Conservation (phyloP, 345 rosid genomes). For the Euphorbia peplus region DNA sequence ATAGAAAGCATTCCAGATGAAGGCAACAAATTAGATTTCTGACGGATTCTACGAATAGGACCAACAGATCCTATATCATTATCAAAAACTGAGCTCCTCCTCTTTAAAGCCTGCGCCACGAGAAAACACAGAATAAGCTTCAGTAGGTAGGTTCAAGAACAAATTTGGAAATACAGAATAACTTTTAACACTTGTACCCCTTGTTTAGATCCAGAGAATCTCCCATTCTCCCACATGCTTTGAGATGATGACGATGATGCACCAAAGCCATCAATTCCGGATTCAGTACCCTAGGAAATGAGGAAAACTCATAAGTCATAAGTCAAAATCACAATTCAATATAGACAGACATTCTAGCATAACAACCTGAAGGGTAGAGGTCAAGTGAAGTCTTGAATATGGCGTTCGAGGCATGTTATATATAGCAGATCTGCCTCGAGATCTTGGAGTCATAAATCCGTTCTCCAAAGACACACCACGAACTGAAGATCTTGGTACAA, state of each 20-base stretch:
- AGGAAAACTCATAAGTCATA: slow-evolving; percentile 2
- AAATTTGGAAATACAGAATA: background rate
- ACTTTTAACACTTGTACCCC: slow-evolving; percentile 36
- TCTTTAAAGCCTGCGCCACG: slow-evolving; percentile 56
- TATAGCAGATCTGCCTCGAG: slow-evolving; percentile 81
- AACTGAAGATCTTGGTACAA: slow-evolving; percentile 50
- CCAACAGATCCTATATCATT: slow-evolving; percentile 73
- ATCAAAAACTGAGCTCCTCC: slow-evolving; percentile 74
- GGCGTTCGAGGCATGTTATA: slow-evolving; percentile 91
- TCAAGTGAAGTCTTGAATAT: slow-evolving; percentile 60
- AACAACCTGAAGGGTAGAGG: slow-evolving; percentile 51
- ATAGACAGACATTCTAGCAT: slow-evolving; percentile 1
- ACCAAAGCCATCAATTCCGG: slow-evolving; percentile 29
- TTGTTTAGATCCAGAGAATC: slow-evolving; percentile 53
- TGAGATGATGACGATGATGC: slow-evolving; percentile 44
- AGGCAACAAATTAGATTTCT: slow-evolving; percentile 63
- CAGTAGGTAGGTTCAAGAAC: background rate
- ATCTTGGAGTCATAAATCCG: slow-evolving; percentile 73
- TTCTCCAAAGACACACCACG: slow-evolving; percentile 46
- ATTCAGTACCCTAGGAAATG: slow-evolving; percentile 40
- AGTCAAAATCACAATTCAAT: background rate
- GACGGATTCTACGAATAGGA: slow-evolving; percentile 87
- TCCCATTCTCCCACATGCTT: slow-evolving; percentile 25
- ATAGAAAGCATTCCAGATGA: slow-evolving; percentile 32
- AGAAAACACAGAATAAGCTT: too few relatives aligned